Evolutionary conservation across 305 asterid species (phyloP).

Genomic region (Nicotiana rustica): DNA sequence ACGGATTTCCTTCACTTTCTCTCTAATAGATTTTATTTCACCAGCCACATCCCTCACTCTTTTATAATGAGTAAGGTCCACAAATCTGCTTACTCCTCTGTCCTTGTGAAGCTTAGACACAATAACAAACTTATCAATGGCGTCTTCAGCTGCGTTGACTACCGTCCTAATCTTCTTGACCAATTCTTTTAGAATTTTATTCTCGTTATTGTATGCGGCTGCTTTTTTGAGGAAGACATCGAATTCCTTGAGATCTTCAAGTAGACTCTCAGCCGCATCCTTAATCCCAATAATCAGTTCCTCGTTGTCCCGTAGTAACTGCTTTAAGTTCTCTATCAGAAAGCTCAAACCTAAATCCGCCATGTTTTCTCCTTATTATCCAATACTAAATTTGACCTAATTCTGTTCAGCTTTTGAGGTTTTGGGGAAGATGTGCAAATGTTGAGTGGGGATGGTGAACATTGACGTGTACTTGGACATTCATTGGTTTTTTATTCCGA

Average conservation of each 20-base stretch:
- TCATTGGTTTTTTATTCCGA: too few species aligned
- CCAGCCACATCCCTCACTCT: conserved; percentile 6
- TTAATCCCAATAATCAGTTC: conserved; percentile 35
- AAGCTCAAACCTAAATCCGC: conserved; percentile 61
- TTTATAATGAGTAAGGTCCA: conserved; percentile 12
- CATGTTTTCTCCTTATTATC: conserved; percentile 37
- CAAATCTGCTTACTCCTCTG: neutral
- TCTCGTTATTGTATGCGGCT: conserved; percentile 50
- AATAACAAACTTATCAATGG: conserved; percentile 61
- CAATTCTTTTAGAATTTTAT: conserved; percentile 53
- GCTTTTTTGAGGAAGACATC: conserved; percentile 69
- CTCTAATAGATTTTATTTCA: conserved; percentile 24
- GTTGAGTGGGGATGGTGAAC: neutral
- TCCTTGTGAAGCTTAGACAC: conserved; percentile 27
- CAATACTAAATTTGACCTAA: neutral
- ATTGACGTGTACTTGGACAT: too few species aligned
- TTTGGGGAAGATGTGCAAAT: neutral
- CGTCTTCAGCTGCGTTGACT: conserved; percentile 76
- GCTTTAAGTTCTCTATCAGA: conserved; percentile 66
- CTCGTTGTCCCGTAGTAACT: conserved; percentile 45
- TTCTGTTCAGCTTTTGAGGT: neutral
- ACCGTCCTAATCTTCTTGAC: conserved; percentile 64
- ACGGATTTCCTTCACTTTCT: conserved; percentile 13
- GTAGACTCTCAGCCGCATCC: conserved; percentile 46
- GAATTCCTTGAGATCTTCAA: conserved; percentile 56